Conservation (phyloP, 2,329 filamentous ascomycete genomes). For the Aspergillus sp. region DNA sequence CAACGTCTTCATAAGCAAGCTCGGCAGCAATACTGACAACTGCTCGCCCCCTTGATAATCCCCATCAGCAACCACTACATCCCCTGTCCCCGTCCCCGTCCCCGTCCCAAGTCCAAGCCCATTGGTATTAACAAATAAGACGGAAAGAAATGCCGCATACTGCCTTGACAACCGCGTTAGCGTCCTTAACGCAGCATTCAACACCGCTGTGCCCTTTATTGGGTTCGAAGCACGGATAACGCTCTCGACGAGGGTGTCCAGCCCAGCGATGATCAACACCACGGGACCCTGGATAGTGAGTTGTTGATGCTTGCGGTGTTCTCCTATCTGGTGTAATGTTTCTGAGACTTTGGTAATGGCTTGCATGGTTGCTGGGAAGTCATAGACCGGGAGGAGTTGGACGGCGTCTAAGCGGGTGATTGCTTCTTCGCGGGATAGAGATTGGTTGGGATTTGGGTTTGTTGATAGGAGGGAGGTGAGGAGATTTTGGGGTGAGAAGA, state of each 20-base stretch:
- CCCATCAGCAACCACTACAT: neutral
- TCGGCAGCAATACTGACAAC: slow-evolving; percentile 17
- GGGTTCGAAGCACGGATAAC: slow-evolving; percentile 34
- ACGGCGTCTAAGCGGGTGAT: slow-evolving; percentile 26
- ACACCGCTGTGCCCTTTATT: slow-evolving; percentile 25
- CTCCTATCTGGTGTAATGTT: slow-evolving; percentile 14
- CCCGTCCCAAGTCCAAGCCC: slow-evolving; percentile 18
- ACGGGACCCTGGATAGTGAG: slow-evolving; percentile 3
- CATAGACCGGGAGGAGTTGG: slow-evolving; percentile 27
- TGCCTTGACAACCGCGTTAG: slow-evolving; percentile 27
- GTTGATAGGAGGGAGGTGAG: slow-evolving; percentile 20
- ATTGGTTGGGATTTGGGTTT: neutral
- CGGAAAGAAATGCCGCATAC: slow-evolving; percentile 21
- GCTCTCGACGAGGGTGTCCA: slow-evolving; percentile 31
- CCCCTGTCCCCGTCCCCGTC: neutral
- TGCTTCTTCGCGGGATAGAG: slow-evolving; percentile 21
- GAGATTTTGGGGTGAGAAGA: slow-evolving; percentile 25
- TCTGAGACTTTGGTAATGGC: slow-evolving; percentile 27
- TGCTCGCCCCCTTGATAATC: neutral
- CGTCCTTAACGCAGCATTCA: slow-evolving; percentile 26
- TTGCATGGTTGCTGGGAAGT: slow-evolving; percentile 22
- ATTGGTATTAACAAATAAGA: slow-evolving; percentile 33
- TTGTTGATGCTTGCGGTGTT: slow-evolving; percentile 1
- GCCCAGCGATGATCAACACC: slow-evolving; percentile 29
- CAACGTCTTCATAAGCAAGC: slow-evolving; percentile 27